Evolutionary conservation across 176 grass and related monocot species (phyloP), one percentile per base, ranked within the genome.

Genomic region (Oryza meyeriana): DNA sequence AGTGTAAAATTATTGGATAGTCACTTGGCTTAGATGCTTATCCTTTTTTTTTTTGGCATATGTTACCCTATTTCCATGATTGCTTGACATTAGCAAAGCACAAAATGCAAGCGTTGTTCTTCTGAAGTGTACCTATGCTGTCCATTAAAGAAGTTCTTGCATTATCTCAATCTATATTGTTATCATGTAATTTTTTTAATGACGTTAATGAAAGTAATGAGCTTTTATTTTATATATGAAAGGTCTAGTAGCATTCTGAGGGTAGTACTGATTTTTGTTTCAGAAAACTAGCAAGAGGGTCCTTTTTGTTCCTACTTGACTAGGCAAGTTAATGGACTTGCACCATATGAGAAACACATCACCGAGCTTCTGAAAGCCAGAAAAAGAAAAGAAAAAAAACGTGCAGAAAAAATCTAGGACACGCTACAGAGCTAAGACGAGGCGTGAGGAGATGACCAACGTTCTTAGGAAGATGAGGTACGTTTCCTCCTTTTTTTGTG

Each of bases 381-480:
- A n/a, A n/a, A n/a, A n/a, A n/a, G n/a, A 36, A 83, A 88, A 57
- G 83, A 83, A 42, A 86, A 92, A 30, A 74, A 48, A 55, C 50
- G 10, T 75, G 74, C 74, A 44, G 79, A 83, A 31, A 92, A 89
- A 34, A 83, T 79, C 74, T 88, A 2, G 82, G 10, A 83, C 83
- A 52, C 89, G 83, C 25, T 71, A 74, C 62, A 82, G 86, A 76
- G 83, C 86, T 29, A 89, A 89, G 75, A 89, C 72, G 83, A 83
- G 80, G 75, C 70, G 64, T 72, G 80, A 89, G 76, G 79, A 83
- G 36, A 86, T 86, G 79, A 3, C 59, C 59, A 48, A 80, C 71
- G 30, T 80, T 80, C 69, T 86, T 75, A 89, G 87, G 83, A 92
- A 71, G 87, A 89, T 80, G 80, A 89, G 86, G 75, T 86, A 86